Evolutionary conservation across 306 rosid species (phyloP).

Genomic region (Sphenostylis stenocarpa): DNA sequence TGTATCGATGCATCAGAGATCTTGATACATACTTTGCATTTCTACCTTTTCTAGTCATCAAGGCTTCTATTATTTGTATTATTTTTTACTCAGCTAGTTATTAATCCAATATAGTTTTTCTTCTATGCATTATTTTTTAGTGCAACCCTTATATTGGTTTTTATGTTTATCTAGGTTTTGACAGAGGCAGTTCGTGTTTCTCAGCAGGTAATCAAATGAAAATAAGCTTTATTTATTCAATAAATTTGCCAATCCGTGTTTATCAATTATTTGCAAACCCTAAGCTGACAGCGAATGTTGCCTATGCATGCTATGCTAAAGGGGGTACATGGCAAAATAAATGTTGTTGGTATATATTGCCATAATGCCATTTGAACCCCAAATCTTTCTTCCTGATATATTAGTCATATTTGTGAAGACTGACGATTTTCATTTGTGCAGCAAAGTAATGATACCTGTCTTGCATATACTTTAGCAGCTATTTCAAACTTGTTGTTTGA

Average conservation of each 20-base stretch:
- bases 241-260: conserved; percentile 11
- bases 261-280: conserved; percentile 7
- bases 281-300: conserved; percentile 27
- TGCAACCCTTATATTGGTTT: conserved; percentile 25
- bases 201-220: conserved; percentile 71
- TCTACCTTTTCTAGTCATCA: not conserved
- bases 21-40: conserved; percentile 19
- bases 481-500: conserved; percentile 92
- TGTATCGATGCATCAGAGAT: too few relatives aligned
- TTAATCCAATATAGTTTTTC: conserved; percentile 13
- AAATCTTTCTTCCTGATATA: conserved; percentile 19
- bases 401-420: conserved; percentile 22
- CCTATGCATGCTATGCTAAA: conserved; percentile 21
- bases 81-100: not conserved
- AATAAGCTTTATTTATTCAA: not conserved
- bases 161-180: conserved; percentile 71
- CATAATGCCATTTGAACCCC: conserved; percentile 18
- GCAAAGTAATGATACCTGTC: conserved; percentile 94
- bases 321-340: conserved; percentile 1
- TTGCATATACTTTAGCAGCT: conserved; percentile 91
- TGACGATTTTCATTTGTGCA: conserved; percentile 53
- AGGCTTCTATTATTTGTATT: conserved; percentile 10
- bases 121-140: not conserved
- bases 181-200: conserved; percentile 93
- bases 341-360: not conserved